Base-by-base conservation (phyloP, 2,329 filamentous ascomycete genomes). In the Ophiocordyceps australis region DNA sequence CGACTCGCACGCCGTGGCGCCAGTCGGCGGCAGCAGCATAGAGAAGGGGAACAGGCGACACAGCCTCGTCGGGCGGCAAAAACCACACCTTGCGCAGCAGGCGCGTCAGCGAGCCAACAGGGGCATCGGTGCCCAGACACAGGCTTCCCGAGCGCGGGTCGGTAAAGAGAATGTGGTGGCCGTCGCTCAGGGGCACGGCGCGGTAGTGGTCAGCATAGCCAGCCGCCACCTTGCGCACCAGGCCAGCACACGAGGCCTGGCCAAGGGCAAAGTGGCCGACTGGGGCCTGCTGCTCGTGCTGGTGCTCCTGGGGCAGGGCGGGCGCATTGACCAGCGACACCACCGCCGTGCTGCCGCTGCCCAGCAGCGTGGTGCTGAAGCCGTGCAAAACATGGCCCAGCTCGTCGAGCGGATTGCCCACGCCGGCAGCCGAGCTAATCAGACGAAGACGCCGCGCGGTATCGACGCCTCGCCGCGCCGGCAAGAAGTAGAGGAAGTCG, bases 171-270 rank as follows among this genome's bases (percentile, higher is more conserved):
- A 78, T 54, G 35, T 77, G 69, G 29, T 63, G 51, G 2, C 72
- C 71, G 40, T 78, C 74, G 32, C 66, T 72, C 20, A 78, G 42
- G 4, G 74, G 72, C 9, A 74, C 47, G 3, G 71, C 70, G 23
- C 60, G 62, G 37, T 70, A 74, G 36, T 76, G 68, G 37, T 75
- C 68, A 18, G 58, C 58, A 24, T 50, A 52, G 1, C 49, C 52
- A 11, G 52, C 49, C 17, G 50, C 46, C n/a, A 57, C 41, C 7
- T 48, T 38, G 17, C 32, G 35, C 7, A 33, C 19, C 15, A 23
- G 26, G 17, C 26, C 26, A 14, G 17, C 17, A 9, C 25, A 21
- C 7, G 24, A 17, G 11, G 21, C 15, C 9, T 14, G 23, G n/a
- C 21, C 26, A 3, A 20, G 24, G 16, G 10, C 18, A 10, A 7